phyloP scores from a whole-genome alignment of 768 basidiomycete species.

The Asterophora lycoperdoides region DNA sequence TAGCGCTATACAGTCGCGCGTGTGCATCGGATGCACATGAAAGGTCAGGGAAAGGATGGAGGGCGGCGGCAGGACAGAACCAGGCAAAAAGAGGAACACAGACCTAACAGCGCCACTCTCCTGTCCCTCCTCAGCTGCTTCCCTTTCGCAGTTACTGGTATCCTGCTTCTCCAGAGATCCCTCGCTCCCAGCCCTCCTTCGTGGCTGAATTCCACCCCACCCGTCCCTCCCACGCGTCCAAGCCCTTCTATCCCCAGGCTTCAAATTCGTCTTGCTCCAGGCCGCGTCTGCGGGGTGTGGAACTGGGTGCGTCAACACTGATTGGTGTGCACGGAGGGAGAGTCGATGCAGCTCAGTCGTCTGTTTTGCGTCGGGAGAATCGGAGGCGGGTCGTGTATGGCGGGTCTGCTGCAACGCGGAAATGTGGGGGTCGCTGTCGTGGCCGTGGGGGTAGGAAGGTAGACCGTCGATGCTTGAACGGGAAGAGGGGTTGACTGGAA shows the following conservation, averaged over 20 bases:
- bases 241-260: slow-evolving; percentile 45
- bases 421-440: background rate
- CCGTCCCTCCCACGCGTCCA: slow-evolving; percentile 75
- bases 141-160: slow-evolving; percentile 28
- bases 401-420: background rate
- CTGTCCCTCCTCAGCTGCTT: slow-evolving; percentile 34
- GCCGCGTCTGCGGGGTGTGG: slow-evolving; percentile 11
- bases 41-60: background rate
- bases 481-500: background rate
- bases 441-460: background rate
- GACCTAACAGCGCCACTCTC: slow-evolving; percentile 60
- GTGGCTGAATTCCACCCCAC: slow-evolving; percentile 48
- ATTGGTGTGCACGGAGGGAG: background rate
- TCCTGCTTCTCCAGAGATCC: slow-evolving; percentile 39
- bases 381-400: background rate
- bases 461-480: background rate
- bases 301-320: background rate
- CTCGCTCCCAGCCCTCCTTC: slow-evolving; percentile 18
- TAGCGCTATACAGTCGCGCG: background rate
- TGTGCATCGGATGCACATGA: too few species aligned
- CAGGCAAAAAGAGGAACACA: slow-evolving; percentile 20
- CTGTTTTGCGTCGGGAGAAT: background rate
- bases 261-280: slow-evolving; percentile 44
- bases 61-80: background rate
- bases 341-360: background rate